Percentiles rank a stretch among this genome's conserved stretches.
Evolutionary conservation across 2,329 filamentous ascomycete species (phyloP).

Genomic region (Diplocarpon mali): DNA sequence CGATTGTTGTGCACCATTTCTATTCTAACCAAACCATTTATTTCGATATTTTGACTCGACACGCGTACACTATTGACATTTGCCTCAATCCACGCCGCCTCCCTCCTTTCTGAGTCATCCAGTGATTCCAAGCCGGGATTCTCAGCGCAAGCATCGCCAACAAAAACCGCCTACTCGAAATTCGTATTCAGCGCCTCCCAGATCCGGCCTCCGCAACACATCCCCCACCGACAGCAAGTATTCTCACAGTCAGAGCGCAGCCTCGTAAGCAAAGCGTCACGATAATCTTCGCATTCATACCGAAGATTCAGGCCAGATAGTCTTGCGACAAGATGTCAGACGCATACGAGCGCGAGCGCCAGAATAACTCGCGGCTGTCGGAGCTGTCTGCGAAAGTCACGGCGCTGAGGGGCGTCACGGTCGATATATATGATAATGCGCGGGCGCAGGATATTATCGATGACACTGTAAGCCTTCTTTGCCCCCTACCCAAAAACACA

Average conservation of each 20-base stretch:
- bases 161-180: constrained; percentile 9
- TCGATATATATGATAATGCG: constrained; percentile 97
- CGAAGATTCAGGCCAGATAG: background rate
- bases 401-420: constrained; percentile 81
- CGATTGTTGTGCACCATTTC: background rate
- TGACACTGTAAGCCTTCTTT: constrained; percentile 55
- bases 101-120: background rate
- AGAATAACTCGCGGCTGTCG: constrained; percentile 91
- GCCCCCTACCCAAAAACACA: background rate
- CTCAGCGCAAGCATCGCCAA: constrained; percentile 7
- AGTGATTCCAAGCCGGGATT: constrained; percentile 5
- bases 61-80: background rate
- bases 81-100: background rate
- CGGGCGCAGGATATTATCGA: constrained; percentile 82
- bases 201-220: constrained; percentile 4
- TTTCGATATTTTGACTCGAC: background rate
- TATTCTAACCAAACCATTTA: background rate
- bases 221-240: background rate
- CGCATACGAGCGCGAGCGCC: constrained; percentile 68
- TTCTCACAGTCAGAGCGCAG: background rate
- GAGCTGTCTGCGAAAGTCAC: constrained; percentile 87
- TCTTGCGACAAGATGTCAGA: constrained; percentile 49
- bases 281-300: no score
- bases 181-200: background rate
- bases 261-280: no score